phyloP scores from a whole-genome alignment of 768 basidiomycete genomes.

The Paxillus rubicundulus region DNA sequence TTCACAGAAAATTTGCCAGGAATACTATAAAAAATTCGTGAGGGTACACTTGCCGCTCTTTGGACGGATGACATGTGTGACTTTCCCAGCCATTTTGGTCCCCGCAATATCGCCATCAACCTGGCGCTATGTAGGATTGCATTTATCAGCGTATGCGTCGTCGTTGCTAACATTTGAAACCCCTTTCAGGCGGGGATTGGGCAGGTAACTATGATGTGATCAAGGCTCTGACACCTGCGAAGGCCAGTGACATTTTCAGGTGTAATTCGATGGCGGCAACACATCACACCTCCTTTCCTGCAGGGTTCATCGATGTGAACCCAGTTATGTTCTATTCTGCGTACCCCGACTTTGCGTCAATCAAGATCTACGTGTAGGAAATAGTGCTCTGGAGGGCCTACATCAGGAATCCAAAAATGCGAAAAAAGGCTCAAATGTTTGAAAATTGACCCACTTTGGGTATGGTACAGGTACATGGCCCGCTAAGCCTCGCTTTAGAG shows the following conservation, averaged over 20 bases:
- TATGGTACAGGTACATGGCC: no score
- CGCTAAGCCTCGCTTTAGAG: no score
- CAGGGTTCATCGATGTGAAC: constrained; percentile 44
- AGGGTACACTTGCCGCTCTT: constrained; percentile 34
- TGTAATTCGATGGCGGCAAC: neutral
- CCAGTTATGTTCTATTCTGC: constrained; percentile 65
- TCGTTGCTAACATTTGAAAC: neutral
- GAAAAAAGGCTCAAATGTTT: no score
- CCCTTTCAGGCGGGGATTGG: constrained; percentile 52
- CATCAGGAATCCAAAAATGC: no score
- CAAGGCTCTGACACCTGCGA: constrained; percentile 43
- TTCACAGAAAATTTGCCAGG: neutral
- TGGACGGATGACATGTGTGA: constrained; percentile 38
- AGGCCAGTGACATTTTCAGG: constrained; percentile 36
- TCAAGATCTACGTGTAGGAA: constrained; percentile 48
- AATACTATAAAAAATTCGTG: neutral
- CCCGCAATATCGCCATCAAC: constrained; percentile 37
- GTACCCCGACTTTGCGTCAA: constrained; percentile 66
- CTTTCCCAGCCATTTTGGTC: constrained; percentile 34
- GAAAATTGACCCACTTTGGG: no score
- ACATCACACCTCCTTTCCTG: neutral
- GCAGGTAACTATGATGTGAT: constrained; percentile 44
- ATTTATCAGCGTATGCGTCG: neutral
- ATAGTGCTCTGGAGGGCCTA: neutral
- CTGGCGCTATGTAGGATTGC: constrained; percentile 59